Percentiles rank a stretch among this genome's conserved stretches.
Conservation (phyloP, 2,329 filamentous ascomycete species). For the Trichoderma sp. region DNA sequence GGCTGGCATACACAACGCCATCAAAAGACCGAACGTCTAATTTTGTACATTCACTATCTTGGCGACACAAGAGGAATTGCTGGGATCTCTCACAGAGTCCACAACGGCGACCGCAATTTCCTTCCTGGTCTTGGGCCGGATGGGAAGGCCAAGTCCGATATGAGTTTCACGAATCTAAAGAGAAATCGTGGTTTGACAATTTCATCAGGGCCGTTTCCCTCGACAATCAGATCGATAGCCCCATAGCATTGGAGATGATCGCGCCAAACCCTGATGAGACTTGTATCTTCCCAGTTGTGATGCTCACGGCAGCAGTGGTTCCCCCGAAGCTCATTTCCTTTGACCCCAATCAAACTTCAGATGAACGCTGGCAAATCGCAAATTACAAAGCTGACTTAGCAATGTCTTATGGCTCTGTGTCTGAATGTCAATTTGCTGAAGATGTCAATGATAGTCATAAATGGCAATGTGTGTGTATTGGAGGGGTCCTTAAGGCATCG, state of each 20-base stretch:
- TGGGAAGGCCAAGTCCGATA: not conserved
- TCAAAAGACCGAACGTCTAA: not conserved
- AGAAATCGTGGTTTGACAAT: accelerated
- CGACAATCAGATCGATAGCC: not conserved
- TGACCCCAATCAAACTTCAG: not conserved
- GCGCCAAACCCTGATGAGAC: not conserved
- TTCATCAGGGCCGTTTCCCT: not conserved
- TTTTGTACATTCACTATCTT: not conserved
- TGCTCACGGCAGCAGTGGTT: not conserved
- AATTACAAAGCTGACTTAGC: not conserved
- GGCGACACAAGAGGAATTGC: not conserved
- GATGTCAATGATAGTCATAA: not conserved
- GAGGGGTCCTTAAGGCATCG: accelerated
- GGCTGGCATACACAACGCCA: not conserved
- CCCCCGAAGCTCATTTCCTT: not conserved
- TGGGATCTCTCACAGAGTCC: not conserved
- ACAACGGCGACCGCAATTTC: not conserved
- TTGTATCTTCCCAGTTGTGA: not conserved
- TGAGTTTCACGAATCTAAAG: accelerated
- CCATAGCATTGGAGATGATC: not conserved
- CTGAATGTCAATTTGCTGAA: not conserved
- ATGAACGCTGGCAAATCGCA: not conserved
- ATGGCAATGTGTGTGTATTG: not conserved
- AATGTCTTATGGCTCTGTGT: not conserved
- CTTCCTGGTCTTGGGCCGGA: not conserved